Percentiles rank a stretch among this genome's conserved stretches.
Conservation (phyloP, 1,139 yeast genomes). For the Magnusiomyces ingens region DNA sequence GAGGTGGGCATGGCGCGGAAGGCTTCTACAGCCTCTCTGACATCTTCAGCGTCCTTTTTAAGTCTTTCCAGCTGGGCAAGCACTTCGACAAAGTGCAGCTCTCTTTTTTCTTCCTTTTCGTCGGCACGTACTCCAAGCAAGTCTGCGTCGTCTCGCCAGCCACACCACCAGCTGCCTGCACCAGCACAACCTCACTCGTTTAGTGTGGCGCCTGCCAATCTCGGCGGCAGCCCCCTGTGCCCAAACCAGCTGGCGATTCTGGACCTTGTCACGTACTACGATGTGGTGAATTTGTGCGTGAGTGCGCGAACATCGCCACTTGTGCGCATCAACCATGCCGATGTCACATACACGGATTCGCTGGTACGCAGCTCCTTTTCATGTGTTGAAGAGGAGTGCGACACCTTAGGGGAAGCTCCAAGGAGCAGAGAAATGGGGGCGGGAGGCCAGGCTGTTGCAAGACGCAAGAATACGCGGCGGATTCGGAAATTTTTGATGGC, state of each 20-base stretch:
- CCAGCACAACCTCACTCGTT: not conserved
- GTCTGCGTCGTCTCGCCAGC: not conserved
- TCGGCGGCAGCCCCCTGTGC: not conserved
- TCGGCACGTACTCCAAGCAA: not conserved
- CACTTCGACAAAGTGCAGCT: not conserved
- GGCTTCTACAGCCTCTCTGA: not conserved
- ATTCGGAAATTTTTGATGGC: conserved; percentile 10
- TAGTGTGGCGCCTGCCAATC: not conserved
- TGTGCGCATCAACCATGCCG: not conserved
- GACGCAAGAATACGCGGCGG: not conserved
- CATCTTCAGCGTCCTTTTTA: not conserved
- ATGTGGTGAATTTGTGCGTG: conserved; percentile 11
- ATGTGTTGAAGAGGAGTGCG: not conserved
- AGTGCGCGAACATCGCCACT: conserved; percentile 3
- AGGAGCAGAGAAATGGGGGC: no score
- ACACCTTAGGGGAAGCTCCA: no score
- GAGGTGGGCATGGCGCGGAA: not conserved
- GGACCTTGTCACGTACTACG: conserved; percentile 12
- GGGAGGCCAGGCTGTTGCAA: no score
- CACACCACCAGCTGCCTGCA: not conserved
- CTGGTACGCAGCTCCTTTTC: not conserved
- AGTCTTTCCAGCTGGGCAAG: not conserved
- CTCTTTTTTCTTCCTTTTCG: conserved; percentile 1
- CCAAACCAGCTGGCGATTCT: conserved; percentile 8
- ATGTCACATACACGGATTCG: conserved; percentile 4